A percentile compares a stretch with the other conserved stretches of the same genome.
phyloP scores from a whole-genome alignment of 2,329 filamentous ascomycete genomes.

The Amauroascus verrucosus region DNA sequence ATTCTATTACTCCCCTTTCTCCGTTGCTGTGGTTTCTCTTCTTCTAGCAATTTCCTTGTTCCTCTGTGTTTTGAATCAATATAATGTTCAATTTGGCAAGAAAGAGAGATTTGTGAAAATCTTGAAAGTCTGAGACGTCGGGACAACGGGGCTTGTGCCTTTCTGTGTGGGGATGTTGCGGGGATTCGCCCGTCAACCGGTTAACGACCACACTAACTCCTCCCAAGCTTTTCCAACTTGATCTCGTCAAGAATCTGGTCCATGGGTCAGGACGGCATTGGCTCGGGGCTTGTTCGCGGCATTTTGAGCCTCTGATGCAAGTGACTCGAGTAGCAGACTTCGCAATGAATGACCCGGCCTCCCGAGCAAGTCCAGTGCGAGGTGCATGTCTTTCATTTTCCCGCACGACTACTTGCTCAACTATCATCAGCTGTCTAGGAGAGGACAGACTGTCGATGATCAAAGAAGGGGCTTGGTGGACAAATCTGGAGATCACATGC shows the following conservation, averaged over 20 bases:
- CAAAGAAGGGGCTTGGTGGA: no score
- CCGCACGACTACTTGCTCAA: no score
- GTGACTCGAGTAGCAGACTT: no score
- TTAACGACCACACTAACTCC: no score
- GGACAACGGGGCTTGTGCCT: not conserved
- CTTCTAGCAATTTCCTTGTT: not conserved
- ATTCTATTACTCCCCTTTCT: not conserved
- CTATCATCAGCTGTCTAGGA: no score
- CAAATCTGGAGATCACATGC: not conserved
- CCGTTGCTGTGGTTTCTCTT: not conserved
- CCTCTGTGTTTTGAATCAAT: no score
- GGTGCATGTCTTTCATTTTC: not conserved
- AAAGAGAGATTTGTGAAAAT: not conserved
- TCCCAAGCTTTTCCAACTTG: not conserved
- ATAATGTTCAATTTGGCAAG: not conserved
- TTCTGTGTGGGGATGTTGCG: constrained; percentile 1
- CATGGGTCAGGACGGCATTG: not conserved
- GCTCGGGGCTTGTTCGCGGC: not conserved
- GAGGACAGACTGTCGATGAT: no score
- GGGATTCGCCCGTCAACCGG: not conserved
- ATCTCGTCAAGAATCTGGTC: not conserved
- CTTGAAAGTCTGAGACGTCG: not conserved
- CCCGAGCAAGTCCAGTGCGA: not conserved
- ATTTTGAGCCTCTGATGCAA: not conserved
- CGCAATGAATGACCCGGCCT: no score